Percentiles rank a stretch among this genome's conserved stretches.
Conservation (phyloP, 2,329 filamentous ascomycete genomes). For the Diaporthe humulicola region DNA sequence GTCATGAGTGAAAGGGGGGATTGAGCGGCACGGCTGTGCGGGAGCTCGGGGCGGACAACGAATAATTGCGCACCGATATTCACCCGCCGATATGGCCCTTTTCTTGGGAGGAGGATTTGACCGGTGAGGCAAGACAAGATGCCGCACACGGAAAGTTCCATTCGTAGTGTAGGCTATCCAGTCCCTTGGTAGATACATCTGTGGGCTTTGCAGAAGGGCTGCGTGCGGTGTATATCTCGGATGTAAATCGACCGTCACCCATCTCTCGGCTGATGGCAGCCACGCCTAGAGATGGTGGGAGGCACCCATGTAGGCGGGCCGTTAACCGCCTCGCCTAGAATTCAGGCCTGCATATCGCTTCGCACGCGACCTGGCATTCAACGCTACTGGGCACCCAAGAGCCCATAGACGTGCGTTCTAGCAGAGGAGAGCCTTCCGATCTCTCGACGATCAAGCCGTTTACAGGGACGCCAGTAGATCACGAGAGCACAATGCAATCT, state of each 20-base stretch:
- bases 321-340: slow-evolving; percentile 18
- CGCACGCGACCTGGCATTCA: slow-evolving; percentile 18
- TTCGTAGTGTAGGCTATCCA: background rate
- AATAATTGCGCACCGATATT: background rate
- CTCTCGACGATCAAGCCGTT: background rate
- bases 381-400: background rate
- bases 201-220: background rate
- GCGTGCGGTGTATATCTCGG: background rate
- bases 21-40: background rate
- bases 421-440: background rate
- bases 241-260: background rate
- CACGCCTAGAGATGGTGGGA: slow-evolving; percentile 7
- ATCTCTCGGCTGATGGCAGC: background rate
- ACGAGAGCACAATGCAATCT: background rate
- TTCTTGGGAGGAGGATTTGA: slow-evolving; percentile 5
- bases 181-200: background rate
- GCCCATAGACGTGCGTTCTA: background rate
- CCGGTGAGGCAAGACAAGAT: slow-evolving; percentile 6
- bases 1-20: background rate
- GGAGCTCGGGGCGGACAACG: slow-evolving; percentile 6
- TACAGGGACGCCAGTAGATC: background rate
- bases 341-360: background rate
- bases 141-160: background rate
- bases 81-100: background rate
- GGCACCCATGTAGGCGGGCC: slow-evolving; percentile 17